These are phyloP conservation scores for Omphalea diandra DNA, from an alignment of 441 rosid genomes.

Conservation along the genomic window DNA sequence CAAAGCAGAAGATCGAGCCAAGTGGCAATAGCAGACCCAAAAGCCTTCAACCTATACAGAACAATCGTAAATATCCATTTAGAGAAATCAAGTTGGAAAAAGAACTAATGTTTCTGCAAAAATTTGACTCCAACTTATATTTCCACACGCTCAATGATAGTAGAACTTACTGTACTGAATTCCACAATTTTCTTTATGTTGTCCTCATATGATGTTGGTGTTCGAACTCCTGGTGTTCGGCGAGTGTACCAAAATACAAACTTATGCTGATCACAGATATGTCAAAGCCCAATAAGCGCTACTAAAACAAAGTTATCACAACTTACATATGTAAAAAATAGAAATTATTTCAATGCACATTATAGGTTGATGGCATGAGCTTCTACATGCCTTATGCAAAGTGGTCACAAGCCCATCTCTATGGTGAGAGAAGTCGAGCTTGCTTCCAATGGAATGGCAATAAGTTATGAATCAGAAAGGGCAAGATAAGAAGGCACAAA, in stretches of 20 bases:
- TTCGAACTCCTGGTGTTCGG: slow-evolving; percentile 84
- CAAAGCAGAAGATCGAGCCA: slow-evolving; percentile 83
- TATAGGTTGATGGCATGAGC: neutral
- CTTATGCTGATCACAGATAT: slow-evolving; percentile 55
- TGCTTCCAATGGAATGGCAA: neutral
- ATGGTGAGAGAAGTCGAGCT: neutral
- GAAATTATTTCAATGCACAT: neutral
- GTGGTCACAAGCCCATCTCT: neutral
- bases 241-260: slow-evolving; percentile 93
- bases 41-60: slow-evolving; percentile 76
- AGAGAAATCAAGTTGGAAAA: slow-evolving; percentile 24
- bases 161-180: slow-evolving; percentile 73
- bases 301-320: neutral
- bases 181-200: slow-evolving; percentile 91
- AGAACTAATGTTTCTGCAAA: neutral
- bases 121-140: slow-evolving; percentile 1
- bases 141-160: neutral
- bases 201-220: slow-evolving; percentile 88
- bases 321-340: neutral
- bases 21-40: slow-evolving; percentile 93
- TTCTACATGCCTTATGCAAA: slow-evolving; percentile 5
- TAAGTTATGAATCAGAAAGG: neutral
- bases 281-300: slow-evolving; percentile 19
- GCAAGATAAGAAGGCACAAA: neutral
- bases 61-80: slow-evolving; percentile 10